Evolutionary conservation across 805 yeast genomes (phyloP).

Genomic region (Starmerella potacharoeniae): DNA sequence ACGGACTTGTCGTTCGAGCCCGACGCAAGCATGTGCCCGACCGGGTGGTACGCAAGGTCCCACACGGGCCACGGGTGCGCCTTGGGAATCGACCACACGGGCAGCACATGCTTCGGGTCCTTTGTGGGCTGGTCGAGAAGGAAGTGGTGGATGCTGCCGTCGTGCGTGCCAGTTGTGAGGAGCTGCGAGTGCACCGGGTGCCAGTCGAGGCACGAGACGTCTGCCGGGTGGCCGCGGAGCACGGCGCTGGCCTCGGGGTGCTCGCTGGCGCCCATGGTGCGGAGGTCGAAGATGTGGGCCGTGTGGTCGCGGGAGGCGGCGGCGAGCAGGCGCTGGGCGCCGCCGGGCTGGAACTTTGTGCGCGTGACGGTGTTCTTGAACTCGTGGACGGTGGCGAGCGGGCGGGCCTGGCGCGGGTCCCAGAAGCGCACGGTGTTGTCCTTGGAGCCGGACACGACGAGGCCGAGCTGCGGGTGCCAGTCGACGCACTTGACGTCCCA

Average conservation of each 20-base stretch:
- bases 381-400: slow-evolving; percentile 74
- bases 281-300: slow-evolving; percentile 72
- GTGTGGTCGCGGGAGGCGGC: slow-evolving; percentile 84
- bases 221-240: slow-evolving; percentile 70
- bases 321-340: slow-evolving; percentile 61
- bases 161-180: slow-evolving; percentile 76
- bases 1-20: slow-evolving; percentile 92
- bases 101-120: slow-evolving; percentile 26
- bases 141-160: slow-evolving; percentile 77
- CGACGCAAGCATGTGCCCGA: slow-evolving; percentile 81
- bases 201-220: slow-evolving; percentile 80
- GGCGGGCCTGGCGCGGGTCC: slow-evolving; percentile 75
- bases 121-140: slow-evolving; percentile 38
- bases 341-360: slow-evolving; percentile 73
- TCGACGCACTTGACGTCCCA: slow-evolving; percentile 98
- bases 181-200: slow-evolving; percentile 77
- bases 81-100: slow-evolving; percentile 50
- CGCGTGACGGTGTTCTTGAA: slow-evolving; percentile 90
- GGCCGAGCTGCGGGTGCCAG: slow-evolving; percentile 87
- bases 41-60: slow-evolving; percentile 82
- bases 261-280: slow-evolving; percentile 28
- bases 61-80: slow-evolving; percentile 94
- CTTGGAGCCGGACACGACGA: slow-evolving; percentile 86
- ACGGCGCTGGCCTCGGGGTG: slow-evolving; percentile 26
- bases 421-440: slow-evolving; percentile 87